Conservation (phyloP, 2,329 filamentous ascomycete genomes). For the Ophiosphaerella korrae region DNA sequence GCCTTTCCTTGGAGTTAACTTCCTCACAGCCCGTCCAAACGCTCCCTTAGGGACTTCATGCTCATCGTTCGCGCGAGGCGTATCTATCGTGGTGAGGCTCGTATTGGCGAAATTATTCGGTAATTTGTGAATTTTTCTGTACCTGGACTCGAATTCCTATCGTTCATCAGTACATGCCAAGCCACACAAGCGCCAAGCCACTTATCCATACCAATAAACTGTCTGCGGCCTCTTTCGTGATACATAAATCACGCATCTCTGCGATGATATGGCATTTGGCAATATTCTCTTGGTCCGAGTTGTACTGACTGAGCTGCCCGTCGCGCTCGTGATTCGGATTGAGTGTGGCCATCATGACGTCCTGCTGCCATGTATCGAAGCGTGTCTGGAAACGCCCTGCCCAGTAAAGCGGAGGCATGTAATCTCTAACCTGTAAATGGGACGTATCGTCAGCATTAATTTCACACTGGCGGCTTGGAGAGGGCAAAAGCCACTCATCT, state of each 20-base stretch:
- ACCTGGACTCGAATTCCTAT: conserved; percentile 43
- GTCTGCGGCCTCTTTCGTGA: conserved; percentile 34
- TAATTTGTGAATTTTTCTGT: conserved; percentile 36
- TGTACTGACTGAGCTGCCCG: conserved; percentile 27
- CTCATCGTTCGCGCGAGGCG: conserved; percentile 30
- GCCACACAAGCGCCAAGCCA: not conserved
- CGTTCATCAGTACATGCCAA: too few relatives aligned
- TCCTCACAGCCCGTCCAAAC: conserved; percentile 39
- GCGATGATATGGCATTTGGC: conserved; percentile 38
- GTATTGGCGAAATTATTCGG: not conserved
- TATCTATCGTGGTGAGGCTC: conserved; percentile 3
- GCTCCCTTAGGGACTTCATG: conserved; percentile 23
- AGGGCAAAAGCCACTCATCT: conserved; percentile 11
- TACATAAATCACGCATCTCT: conserved; percentile 38
- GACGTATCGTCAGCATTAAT: conserved; percentile 26
- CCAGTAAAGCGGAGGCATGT: conserved; percentile 43
- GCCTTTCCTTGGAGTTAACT: conserved; percentile 42
- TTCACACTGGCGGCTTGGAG: conserved; percentile 4
- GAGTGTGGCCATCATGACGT: conserved; percentile 32
- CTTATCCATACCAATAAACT: conserved; percentile 37
- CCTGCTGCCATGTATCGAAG: conserved; percentile 42
- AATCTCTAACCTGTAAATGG: conserved; percentile 36
- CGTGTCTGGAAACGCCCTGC: conserved; percentile 42
- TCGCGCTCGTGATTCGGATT: conserved; percentile 13
- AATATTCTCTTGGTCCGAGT: conserved; percentile 30